These are phyloP conservation scores for Isochrysis galbana DNA, from an alignment of 78 protist species.

Conservation along the genomic window DNA sequence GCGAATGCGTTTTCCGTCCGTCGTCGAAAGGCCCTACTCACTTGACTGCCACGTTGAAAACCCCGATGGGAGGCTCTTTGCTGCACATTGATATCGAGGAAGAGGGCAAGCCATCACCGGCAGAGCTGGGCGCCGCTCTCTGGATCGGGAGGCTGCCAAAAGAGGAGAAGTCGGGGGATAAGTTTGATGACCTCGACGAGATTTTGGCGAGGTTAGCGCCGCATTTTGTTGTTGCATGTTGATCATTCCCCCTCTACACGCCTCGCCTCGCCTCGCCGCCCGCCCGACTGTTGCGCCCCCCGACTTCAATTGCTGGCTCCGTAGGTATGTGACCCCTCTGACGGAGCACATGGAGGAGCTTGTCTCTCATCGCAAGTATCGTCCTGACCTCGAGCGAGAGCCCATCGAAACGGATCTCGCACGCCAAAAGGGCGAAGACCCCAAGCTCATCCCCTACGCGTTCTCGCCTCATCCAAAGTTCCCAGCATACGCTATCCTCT, in stretches of 20 bases:
- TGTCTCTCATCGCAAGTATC: no score
- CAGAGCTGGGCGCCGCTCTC: background rate
- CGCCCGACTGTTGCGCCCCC: no score
- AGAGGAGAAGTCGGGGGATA: background rate
- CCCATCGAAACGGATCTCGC: no score
- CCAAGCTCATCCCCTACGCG: no score
- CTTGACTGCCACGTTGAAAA: background rate
- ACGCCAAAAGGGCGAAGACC: no score
- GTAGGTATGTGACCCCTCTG: no score
- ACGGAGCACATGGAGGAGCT: no score
- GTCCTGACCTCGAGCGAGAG: background rate
- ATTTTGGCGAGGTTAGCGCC: background rate
- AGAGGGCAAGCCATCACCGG: background rate
- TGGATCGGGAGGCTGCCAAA: background rate
- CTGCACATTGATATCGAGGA: background rate
- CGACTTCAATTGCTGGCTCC: no score
- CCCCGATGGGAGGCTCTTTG: background rate
- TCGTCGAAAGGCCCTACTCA: background rate
- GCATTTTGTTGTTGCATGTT: background rate
- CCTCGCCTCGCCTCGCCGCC: no score
- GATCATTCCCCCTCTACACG: background rate
- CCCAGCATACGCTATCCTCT: no score
- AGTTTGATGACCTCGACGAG: constrained; percentile 5
- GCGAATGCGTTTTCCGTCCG: background rate
- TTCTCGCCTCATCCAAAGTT: no score